phyloP scores from a whole-genome alignment of 2,329 filamentous ascomycete species.

The Epichloe gansuensis region DNA sequence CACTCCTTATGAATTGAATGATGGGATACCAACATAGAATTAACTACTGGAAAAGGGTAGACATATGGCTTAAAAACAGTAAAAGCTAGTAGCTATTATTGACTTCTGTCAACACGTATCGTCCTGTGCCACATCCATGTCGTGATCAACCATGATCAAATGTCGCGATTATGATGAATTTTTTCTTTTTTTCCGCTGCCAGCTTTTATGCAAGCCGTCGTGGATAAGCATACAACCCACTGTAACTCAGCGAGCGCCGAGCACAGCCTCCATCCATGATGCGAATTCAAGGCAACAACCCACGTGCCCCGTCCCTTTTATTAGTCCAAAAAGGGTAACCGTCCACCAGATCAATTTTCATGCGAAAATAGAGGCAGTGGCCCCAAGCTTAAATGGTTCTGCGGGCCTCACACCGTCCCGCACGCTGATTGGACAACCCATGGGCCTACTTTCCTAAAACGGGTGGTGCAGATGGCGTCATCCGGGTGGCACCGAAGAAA shows the following conservation, averaged over 20 bases:
- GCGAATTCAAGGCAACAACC: neutral
- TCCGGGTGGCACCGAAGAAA: constrained; percentile 4
- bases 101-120: too few species aligned
- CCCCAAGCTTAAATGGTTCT: too few species aligned
- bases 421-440: neutral
- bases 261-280: neutral
- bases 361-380: too few species aligned
- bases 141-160: neutral
- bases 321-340: too few species aligned
- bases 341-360: too few species aligned
- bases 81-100: too few species aligned
- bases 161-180: neutral
- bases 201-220: too few species aligned
- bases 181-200: too few species aligned
- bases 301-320: too few species aligned
- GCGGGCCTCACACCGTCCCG: too few species aligned
- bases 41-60: neutral
- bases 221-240: neutral
- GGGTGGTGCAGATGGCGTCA: constrained; percentile 13
- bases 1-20: neutral
- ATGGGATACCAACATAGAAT: neutral
- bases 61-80: neutral
- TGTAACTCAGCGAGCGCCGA: neutral
- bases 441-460: neutral
- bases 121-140: neutral